Evolutionary conservation across 2,329 filamentous ascomycete genomes (phyloP).

Genomic region (Aspergillus ochraceus): DNA sequence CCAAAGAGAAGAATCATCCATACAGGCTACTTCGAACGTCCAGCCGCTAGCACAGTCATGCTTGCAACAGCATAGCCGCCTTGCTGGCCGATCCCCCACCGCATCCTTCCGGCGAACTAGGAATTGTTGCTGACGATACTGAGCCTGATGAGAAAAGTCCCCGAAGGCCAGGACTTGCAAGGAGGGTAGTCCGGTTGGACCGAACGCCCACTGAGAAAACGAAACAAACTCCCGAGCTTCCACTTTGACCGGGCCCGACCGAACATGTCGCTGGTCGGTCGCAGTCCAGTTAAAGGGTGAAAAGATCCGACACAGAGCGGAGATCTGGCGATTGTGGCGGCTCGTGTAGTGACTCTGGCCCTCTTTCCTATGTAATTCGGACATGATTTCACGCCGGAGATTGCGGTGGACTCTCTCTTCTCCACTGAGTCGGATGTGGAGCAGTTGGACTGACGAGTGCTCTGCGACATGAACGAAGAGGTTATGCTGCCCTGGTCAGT

Average conservation of each 20-base stretch:
- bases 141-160: constrained; percentile 14
- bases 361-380: background rate
- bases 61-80: background rate
- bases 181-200: constrained; percentile 10
- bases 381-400: constrained; percentile 1
- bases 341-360: background rate
- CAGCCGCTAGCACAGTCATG: background rate
- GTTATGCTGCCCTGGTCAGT: background rate
- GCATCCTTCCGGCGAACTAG: constrained; percentile 5
- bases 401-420: background rate
- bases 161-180: constrained; percentile 15
- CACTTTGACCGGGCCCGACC: background rate
- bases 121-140: constrained; percentile 13
- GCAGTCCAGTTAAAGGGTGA: background rate
- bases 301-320: background rate
- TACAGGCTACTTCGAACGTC: background rate
- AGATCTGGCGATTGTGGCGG: background rate
- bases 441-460: constrained; percentile 6
- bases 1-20: constrained; percentile 8
- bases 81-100: background rate
- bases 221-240: constrained; percentile 11
- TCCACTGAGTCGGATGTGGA: constrained; percentile 11
- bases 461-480: background rate
- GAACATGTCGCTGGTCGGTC: background rate
- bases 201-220: constrained; percentile 18